Base-by-base conservation (phyloP, 1,284 basidiomycete genomes). In the Fomitopsis pinicola region DNA sequence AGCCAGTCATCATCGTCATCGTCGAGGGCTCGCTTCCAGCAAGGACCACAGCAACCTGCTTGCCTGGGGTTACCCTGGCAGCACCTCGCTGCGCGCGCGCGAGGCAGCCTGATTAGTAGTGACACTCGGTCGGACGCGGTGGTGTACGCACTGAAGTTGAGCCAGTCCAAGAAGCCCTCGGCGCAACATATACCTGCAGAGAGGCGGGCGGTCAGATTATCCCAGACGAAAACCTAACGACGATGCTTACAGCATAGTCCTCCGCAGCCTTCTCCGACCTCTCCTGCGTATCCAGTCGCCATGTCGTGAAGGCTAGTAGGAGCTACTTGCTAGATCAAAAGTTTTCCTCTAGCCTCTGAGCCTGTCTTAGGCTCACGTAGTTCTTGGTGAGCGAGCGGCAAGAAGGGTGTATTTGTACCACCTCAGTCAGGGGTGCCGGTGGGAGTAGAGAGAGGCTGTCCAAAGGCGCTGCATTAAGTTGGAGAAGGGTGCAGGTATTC, bases 21-120 rank as follows among this genome's bases (percentile, higher is more conserved):
- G 52, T 59, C 58, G 42, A 59, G 55, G 22, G 58, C 54, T 12
- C 33, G 19, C 52, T 59, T 59, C 28, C 58, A 59, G 30, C 58
- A 59, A 5, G 40, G 33, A 28, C 52, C 52, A 36, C 50, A 59
- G 35, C 58, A 59, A 3, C 58, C 58, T 7, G 46, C 42, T 45
- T 59, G 58, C 15, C 19, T 46, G 28, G 19, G 12, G 48, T 33
- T 46, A 2, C 33, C 52, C 26, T 15, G 44, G 12, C 42, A 45
- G 33, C 58, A 55, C 14, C 42, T 19, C 15, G 42, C 42, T 45
- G n/a, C 10, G 38, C 17, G 36, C 17, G 14, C 22, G 3, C 38
- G 9, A 28, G 26, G 10, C 30, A n/a, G 15, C 6, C 15, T 54
- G 8, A 33, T n/a, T 2, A 19, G 22, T 17, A n/a, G 35, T 9